These are phyloP conservation scores for Xylaria bambusicola DNA, from an alignment of 495 filamentous ascomycete species.

Conservation along the genomic window DNA sequence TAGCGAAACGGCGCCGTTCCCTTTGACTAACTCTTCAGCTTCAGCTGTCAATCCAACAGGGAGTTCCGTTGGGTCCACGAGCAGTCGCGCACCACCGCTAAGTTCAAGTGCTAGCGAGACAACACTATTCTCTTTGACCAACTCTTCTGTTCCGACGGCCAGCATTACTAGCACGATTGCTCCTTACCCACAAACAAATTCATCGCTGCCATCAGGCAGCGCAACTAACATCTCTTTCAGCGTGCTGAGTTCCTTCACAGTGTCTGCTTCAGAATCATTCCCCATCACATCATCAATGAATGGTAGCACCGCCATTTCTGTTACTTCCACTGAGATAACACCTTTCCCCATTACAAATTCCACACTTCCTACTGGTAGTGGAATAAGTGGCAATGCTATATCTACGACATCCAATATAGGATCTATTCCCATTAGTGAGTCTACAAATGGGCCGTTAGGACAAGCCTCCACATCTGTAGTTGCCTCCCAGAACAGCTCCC, in stretches of 20 bases:
- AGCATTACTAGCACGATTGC: background rate
- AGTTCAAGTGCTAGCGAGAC: background rate
- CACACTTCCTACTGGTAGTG: slow-evolving; percentile 23
- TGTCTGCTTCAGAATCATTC: slow-evolving; percentile 9
- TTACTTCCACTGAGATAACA: slow-evolving; percentile 6
- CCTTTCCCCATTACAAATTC: slow-evolving; percentile 35
- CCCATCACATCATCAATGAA: slow-evolving; percentile 12
- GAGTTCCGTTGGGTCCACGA: background rate
- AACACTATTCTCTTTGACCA: background rate
- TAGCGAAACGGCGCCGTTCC: background rate
- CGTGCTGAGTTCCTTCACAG: background rate
- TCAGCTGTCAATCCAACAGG: background rate
- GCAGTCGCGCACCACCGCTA: background rate
- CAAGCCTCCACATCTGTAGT: background rate
- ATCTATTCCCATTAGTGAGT: background rate
- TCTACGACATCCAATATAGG: background rate
- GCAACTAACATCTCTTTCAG: slow-evolving; percentile 5
- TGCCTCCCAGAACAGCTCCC: slow-evolving; percentile 13
- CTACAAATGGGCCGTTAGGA: background rate
- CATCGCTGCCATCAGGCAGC: slow-evolving; percentile 7
- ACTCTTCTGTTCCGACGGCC: background rate
- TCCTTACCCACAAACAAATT: slow-evolving; percentile 24
- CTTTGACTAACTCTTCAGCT: background rate
- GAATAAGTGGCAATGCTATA: background rate
- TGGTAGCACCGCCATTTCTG: background rate